phyloP scores from a whole-genome alignment of 192 early-diverging fungal species.

The Pilaira anomala region DNA sequence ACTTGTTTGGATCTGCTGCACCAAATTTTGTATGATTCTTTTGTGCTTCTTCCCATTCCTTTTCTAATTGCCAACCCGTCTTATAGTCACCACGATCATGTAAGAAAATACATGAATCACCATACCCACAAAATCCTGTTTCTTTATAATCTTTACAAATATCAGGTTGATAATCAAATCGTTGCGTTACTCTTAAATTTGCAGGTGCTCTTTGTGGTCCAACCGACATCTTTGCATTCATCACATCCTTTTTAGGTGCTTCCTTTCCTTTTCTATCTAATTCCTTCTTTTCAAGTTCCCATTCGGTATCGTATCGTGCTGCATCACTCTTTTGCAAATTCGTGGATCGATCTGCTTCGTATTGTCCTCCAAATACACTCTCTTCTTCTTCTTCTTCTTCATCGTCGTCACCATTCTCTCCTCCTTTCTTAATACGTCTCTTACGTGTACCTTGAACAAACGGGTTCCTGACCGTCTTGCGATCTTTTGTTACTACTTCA shows the following conservation, averaged over 20 bases:
- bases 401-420: no score
- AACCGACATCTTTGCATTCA: conserved; percentile 48
- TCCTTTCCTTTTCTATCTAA: conserved; percentile 35
- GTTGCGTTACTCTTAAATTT: conserved; percentile 74
- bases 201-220: conserved; percentile 71
- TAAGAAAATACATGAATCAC: conserved; percentile 96
- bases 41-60: conserved; percentile 93
- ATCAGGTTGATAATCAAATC: conserved; percentile 97
- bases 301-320: conserved; percentile 44
- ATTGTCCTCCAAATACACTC: conserved; percentile 17
- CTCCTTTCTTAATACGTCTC: conserved; percentile 32
- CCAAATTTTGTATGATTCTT: conserved; percentile 48
- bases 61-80: conserved; percentile 94
- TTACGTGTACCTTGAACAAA: conserved; percentile 48
- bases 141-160: conserved; percentile 99
- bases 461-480: conserved; percentile 31
- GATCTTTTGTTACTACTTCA: conserved; percentile 37
- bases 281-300: conserved; percentile 34
- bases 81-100: conserved; percentile 98
- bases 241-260: conserved; percentile 35
- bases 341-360: conserved; percentile 30
- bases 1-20: conserved; percentile 49
- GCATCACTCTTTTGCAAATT: conserved; percentile 35
- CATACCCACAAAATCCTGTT: conserved; percentile 94
- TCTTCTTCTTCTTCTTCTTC: conserved; percentile 27